Evolutionary conservation across 768 basidiomycete genomes (phyloP).

Genomic region (Trametes punicea): DNA sequence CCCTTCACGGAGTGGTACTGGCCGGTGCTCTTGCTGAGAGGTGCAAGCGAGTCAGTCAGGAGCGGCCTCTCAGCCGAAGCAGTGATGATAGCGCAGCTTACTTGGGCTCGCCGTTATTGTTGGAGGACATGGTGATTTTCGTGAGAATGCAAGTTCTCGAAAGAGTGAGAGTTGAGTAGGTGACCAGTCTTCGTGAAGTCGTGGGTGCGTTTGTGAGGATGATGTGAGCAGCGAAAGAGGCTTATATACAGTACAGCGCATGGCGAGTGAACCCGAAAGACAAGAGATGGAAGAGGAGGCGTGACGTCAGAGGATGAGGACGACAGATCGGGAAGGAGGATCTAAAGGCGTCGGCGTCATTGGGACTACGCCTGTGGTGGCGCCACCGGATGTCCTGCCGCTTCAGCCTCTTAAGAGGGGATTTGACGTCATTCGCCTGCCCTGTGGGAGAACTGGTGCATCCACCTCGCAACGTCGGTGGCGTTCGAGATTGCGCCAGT

Average conservation of each 20-base stretch:
- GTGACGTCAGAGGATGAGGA: background rate
- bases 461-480: background rate
- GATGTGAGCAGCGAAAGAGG: background rate
- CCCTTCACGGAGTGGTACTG: slow-evolving; percentile 41
- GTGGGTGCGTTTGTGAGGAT: background rate
- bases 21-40: slow-evolving; percentile 35
- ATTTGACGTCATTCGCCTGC: background rate
- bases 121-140: slow-evolving; percentile 6
- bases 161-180: background rate
- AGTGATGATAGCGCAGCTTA: background rate
- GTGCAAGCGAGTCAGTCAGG: background rate
- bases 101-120: slow-evolving; percentile 16
- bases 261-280: background rate
- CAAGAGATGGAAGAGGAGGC: background rate
- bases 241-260: slow-evolving; percentile 3
- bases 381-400: background rate
- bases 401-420: background rate
- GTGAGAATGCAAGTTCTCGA: too few species aligned
- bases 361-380: background rate
- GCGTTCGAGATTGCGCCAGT: background rate
- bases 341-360: slow-evolving; percentile 10
- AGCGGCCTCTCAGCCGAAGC: too few species aligned
- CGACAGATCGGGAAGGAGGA: background rate
- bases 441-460: background rate
- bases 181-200: background rate